These are phyloP conservation scores for Mycena maculata DNA, from an alignment of 768 basidiomycete species.

Conservation along the genomic window DNA sequence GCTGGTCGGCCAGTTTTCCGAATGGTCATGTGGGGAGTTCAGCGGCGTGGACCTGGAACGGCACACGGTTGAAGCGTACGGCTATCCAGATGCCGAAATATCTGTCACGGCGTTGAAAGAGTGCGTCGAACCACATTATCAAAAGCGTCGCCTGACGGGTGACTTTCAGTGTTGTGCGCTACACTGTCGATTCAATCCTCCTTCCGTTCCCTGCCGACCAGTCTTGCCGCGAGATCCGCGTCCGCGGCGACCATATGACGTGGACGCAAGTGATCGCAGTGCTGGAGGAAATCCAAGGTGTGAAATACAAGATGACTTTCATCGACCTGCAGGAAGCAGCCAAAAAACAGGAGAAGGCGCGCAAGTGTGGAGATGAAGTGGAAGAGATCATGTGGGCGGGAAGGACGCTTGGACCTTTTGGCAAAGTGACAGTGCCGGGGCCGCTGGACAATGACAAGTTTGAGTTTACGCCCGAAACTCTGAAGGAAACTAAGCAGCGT, in stretches of 20 bases:
- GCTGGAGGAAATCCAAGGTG: slow-evolving; percentile 19
- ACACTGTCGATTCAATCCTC: slow-evolving; percentile 23
- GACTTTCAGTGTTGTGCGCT: slow-evolving; percentile 8
- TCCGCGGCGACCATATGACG: slow-evolving; percentile 16
- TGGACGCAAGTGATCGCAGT: slow-evolving; percentile 7
- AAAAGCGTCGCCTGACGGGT: not conserved
- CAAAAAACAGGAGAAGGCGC: slow-evolving; percentile 15
- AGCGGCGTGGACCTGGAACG: slow-evolving; percentile 8
- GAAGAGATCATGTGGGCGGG: slow-evolving; percentile 18
- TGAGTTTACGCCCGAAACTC: slow-evolving; percentile 3
- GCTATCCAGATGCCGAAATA: slow-evolving; percentile 13
- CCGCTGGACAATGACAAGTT: slow-evolving; percentile 23
- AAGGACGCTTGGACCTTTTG: not conserved
- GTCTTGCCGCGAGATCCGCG: slow-evolving; percentile 6
- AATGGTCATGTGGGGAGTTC: slow-evolving; percentile 8
- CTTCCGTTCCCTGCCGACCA: slow-evolving; percentile 9
- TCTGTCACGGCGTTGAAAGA: slow-evolving; percentile 11
- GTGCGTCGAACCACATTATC: too few species aligned
- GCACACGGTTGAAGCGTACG: slow-evolving; percentile 7
- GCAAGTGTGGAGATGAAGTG: slow-evolving; percentile 12
- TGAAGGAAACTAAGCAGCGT: slow-evolving; percentile 4
- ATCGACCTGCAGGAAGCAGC: slow-evolving; percentile 10
- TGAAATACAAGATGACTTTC: slow-evolving; percentile 7
- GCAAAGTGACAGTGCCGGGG: slow-evolving; percentile 2
- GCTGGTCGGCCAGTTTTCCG: slow-evolving; percentile 10